These are phyloP conservation scores for Annulohypoxylon maeteangense DNA, from an alignment of 495 filamentous ascomycete species.

Conservation along the genomic window DNA sequence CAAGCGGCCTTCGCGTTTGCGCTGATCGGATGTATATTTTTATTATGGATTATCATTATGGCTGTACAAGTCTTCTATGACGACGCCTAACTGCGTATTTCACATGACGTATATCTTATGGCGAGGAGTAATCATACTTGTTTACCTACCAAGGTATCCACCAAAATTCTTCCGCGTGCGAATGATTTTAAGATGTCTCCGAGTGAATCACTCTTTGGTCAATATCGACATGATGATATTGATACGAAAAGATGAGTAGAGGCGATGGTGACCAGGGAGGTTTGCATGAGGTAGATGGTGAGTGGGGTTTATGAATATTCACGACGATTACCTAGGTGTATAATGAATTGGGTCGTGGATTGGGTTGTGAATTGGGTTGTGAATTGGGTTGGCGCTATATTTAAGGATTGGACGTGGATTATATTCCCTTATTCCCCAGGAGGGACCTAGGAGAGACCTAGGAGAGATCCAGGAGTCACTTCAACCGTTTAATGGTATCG, in stretches of 20 bases:
- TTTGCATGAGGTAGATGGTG: no score
- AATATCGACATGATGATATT: background rate
- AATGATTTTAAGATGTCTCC: background rate
- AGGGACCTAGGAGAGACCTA: no score
- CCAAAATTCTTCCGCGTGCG: background rate
- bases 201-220: background rate
- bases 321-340: no score
- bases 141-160: background rate
- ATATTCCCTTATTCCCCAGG: no score
- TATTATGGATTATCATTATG: conserved; percentile 96
- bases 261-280: no score
- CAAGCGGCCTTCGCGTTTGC: conserved; percentile 73
- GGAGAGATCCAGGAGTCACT: no score
- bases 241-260: background rate
- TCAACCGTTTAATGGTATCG: no score
- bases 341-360: no score
- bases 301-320: no score
- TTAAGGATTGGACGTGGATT: no score
- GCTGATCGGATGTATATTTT: conserved; percentile 82
- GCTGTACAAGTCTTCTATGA: conserved; percentile 85
- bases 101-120: background rate
- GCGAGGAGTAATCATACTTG: background rate
- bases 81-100: conserved; percentile 11
- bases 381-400: no score
- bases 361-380: no score